Evolutionary conservation across 1,284 basidiomycete genomes (phyloP).

Genomic region (Apiotrichum brassicae): DNA sequence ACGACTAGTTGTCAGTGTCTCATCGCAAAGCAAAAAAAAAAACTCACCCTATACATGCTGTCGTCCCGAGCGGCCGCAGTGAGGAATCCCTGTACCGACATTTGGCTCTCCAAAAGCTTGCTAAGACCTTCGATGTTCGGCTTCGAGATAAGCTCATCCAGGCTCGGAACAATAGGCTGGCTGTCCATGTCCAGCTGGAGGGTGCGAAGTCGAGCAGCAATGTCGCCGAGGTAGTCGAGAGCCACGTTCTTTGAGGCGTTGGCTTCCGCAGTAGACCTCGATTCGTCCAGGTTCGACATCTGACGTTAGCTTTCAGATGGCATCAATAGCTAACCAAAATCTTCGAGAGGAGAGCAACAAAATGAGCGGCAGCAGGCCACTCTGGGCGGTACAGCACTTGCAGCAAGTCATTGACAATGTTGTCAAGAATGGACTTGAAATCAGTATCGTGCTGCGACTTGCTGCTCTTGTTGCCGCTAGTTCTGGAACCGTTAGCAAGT

Average conservation of each 20-base stretch:
- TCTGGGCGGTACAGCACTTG: constrained; percentile 87
- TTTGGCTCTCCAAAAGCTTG: constrained; percentile 50
- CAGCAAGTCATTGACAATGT: constrained; percentile 80
- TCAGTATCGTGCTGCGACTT: constrained; percentile 86
- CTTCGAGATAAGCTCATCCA: constrained; percentile 64
- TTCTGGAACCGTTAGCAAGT: background rate
- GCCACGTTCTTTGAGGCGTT: constrained; percentile 80
- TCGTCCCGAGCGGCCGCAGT: constrained; percentile 28
- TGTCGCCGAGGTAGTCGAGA: constrained; percentile 85
- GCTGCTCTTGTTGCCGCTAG: constrained; percentile 58
- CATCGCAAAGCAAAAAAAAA: too few species aligned
- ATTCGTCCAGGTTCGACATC: constrained; percentile 72
- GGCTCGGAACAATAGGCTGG: constrained; percentile 45
- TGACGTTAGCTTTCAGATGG: constrained; percentile 33
- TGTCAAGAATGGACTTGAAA: constrained; percentile 84
- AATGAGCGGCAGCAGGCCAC: constrained; percentile 85
- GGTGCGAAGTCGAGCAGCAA: constrained; percentile 71
- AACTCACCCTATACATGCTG: constrained; percentile 29
- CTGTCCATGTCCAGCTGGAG: constrained; percentile 33
- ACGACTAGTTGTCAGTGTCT: constrained; percentile 17
- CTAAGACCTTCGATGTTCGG: constrained; percentile 55
- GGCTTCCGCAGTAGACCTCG: constrained; percentile 64
- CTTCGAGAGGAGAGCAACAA: constrained; percentile 69
- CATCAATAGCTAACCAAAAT: constrained; percentile 60
- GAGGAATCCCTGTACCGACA: constrained; percentile 50